Evolutionary conservation across 352 stramenopile species (phyloP).

Genomic region (Pythium insidiosum): DNA sequence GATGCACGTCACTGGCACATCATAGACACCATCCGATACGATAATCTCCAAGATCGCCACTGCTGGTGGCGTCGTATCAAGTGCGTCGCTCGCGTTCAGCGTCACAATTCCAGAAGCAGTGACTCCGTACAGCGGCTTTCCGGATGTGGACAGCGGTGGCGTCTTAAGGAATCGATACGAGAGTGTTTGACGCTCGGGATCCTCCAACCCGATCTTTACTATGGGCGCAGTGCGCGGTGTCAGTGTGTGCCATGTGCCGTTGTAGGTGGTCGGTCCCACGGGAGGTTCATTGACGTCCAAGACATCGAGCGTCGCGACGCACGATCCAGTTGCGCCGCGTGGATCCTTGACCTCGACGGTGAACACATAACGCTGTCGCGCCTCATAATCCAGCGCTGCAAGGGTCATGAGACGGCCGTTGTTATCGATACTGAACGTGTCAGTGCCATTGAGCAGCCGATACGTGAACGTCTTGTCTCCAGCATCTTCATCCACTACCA

Average conservation of each 20-base stretch:
- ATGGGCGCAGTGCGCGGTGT: constrained; percentile 2
- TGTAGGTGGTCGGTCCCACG: constrained; percentile 18
- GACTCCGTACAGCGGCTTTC: constrained; percentile 5
- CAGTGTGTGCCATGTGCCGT: constrained; percentile 21
- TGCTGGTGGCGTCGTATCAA: constrained; percentile 15
- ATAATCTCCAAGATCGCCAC: too few species aligned
- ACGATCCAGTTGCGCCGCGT: constrained; percentile 23
- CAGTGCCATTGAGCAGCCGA: constrained; percentile 13
- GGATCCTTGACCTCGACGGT: constrained; percentile 21
- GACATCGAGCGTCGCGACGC: constrained; percentile 25
- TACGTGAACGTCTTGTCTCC: constrained; percentile 14
- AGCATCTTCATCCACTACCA: constrained; percentile 19
- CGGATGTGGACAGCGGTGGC: background rate
- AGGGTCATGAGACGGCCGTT: constrained; percentile 22
- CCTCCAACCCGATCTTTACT: constrained; percentile 6
- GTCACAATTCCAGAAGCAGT: constrained; percentile 4
- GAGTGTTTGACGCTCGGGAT: constrained; percentile 8
- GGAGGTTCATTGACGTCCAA: constrained; percentile 33
- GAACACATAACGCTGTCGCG: constrained; percentile 17
- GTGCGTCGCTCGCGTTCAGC: constrained; percentile 4
- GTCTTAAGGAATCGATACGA: constrained; percentile 3
- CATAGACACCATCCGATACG: constrained; percentile 13
- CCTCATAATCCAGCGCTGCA: constrained; percentile 28
- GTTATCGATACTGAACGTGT: constrained; percentile 23
- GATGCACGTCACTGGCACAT: constrained; percentile 13